A percentile compares a stretch with the other conserved stretches of the same genome.
Evolutionary conservation across 176 grass and related monocot species (phyloP).

Genomic region (Eremochloa ophiuroides): DNA sequence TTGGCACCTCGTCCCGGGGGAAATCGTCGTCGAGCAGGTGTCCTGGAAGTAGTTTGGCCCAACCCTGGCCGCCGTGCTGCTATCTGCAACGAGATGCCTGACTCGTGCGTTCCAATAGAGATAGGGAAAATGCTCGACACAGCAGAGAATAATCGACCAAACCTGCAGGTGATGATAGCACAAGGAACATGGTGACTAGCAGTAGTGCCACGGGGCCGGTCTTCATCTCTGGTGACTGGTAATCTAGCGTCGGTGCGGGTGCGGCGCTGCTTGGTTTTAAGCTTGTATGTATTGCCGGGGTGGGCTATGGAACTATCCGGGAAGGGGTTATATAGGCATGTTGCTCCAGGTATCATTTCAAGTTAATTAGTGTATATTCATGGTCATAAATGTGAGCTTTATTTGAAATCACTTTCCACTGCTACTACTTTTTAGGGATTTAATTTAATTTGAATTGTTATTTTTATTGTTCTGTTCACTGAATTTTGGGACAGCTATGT

Average conservation of each 20-base stretch:
- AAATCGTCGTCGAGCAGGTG: neutral
- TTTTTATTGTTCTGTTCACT: no score
- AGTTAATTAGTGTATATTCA: no score
- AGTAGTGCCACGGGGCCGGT: neutral
- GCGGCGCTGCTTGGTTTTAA: neutral
- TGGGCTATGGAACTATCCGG: neutral
- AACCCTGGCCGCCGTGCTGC: neutral
- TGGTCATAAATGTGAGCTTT: no score
- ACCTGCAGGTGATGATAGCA: neutral
- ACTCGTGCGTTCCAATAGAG: neutral
- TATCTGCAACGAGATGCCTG: neutral
- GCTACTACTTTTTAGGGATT: no score
- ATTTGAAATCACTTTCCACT: no score
- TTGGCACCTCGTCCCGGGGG: neutral
- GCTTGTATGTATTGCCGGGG: neutral
- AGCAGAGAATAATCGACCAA: no score
- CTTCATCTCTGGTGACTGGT: neutral
- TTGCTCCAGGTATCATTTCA: no score
- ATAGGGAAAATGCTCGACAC: no score
- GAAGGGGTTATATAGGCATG: neutral
- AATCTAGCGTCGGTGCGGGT: no score
- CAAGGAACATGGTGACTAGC: neutral
- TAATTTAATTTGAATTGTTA: no score
- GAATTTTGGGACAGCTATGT: no score
- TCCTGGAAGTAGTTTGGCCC: neutral